Evolutionary conservation across 169 alveolate genomes (phyloP).

Genomic region (Theileria parva): DNA sequence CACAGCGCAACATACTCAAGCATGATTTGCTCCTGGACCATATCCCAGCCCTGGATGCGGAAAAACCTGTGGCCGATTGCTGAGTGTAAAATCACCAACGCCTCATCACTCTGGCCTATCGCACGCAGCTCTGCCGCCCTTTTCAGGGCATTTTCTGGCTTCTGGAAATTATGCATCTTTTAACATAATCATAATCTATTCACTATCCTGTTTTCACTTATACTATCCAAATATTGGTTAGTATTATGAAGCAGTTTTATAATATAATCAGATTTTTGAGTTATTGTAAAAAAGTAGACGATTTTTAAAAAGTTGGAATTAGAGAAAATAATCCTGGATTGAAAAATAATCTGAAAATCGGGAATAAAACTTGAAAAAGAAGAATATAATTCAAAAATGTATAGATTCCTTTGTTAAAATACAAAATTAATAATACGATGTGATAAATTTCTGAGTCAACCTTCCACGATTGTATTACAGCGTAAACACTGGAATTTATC

Average conservation of each 20-base stretch:
- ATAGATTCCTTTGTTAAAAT: conserved; percentile 18
- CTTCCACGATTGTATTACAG: conserved; percentile 3
- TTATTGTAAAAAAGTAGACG: neutral
- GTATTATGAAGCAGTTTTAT: neutral
- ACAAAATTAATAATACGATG: neutral
- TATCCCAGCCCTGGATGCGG: conserved; percentile 90
- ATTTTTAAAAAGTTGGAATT: neutral
- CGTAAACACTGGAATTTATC: neutral
- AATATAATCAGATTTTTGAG: neutral
- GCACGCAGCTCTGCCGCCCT: conserved; percentile 88
- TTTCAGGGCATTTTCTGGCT: conserved; percentile 90
- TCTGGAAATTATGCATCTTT: conserved; percentile 82
- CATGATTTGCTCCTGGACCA: conserved; percentile 88
- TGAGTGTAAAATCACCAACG: conserved; percentile 83
- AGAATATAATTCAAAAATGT: conserved; percentile 5
- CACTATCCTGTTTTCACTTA: neutral
- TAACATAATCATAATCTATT: neutral
- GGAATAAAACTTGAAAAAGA: neutral
- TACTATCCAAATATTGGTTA: neutral
- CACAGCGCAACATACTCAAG: conserved; percentile 85
- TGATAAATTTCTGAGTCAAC: neutral
- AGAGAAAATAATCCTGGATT: neutral
- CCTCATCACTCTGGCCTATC: conserved; percentile 88
- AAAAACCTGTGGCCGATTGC: conserved; percentile 85
- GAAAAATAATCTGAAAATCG: neutral